phyloP scores from a whole-genome alignment of 2,329 filamentous ascomycete genomes.

The Colletotrichum tabaci region DNA sequence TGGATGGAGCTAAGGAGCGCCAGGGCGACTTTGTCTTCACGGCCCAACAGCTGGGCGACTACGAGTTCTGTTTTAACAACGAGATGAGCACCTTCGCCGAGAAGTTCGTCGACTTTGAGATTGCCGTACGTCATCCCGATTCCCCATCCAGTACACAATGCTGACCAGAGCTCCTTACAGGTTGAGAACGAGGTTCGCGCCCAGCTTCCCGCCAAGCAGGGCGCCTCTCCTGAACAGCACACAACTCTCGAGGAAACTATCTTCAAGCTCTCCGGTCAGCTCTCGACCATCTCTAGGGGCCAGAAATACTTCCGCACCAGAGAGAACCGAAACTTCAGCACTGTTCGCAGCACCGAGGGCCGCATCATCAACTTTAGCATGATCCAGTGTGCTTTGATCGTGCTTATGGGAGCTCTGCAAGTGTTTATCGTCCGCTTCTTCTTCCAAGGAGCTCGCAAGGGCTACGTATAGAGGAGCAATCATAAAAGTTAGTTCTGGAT shows the following conservation, averaged over 20 bases:
- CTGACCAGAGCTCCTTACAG: slow-evolving; percentile 60
- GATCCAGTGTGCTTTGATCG: slow-evolving; percentile 91
- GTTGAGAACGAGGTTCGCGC: slow-evolving; percentile 92
- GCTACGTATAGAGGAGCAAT: slow-evolving; percentile 70
- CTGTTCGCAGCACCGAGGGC: slow-evolving; percentile 94
- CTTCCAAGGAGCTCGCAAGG: slow-evolving; percentile 85
- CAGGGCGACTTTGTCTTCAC: slow-evolving; percentile 99
- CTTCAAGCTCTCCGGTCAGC: slow-evolving; percentile 91
- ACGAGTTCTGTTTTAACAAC: slow-evolving; percentile 98
- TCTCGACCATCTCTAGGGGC: slow-evolving; percentile 95
- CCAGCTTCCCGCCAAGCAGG: slow-evolving; percentile 88
- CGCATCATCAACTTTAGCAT: slow-evolving; percentile 98
- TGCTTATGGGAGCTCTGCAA: slow-evolving; percentile 95
- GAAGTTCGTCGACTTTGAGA: slow-evolving; percentile 98
- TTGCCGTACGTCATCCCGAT: slow-evolving; percentile 75
- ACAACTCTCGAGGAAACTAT: slow-evolving; percentile 92
- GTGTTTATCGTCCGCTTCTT: slow-evolving; percentile 99
- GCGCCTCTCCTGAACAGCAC: slow-evolving; percentile 90
- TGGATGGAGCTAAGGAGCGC: slow-evolving; percentile 90
- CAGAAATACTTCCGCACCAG: slow-evolving; percentile 99
- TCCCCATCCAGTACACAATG: slow-evolving; percentile 32
- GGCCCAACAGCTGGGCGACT: slow-evolving; percentile 88
- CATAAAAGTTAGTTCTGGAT: slow-evolving; percentile 31
- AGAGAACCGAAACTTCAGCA: slow-evolving; percentile 99
- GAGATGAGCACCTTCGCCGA: slow-evolving; percentile 98